Conservation (phyloP, 2,329 filamentous ascomycete species). For the Penicillium vulpinum region DNA sequence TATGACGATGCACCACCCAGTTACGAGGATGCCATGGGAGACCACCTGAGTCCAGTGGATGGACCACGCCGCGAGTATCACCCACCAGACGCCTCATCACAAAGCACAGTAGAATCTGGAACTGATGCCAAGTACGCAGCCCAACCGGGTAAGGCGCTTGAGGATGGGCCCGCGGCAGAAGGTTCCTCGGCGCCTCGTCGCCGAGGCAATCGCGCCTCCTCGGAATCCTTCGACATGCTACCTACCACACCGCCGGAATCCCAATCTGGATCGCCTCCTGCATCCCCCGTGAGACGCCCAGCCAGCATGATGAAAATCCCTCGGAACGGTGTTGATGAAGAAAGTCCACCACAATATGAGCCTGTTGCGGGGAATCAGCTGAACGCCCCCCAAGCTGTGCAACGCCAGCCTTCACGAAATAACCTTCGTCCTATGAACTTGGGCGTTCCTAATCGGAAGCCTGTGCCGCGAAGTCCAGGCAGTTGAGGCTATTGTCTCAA, state of each 20-base stretch:
- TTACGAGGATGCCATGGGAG: constrained; percentile 90
- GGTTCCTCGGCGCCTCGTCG: constrained; percentile 23
- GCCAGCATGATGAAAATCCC: constrained; percentile 36
- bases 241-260: constrained; percentile 39
- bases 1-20: constrained; percentile 83
- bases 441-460: constrained; percentile 41
- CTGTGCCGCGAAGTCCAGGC: constrained; percentile 33
- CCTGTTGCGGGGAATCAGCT: constrained; percentile 24
- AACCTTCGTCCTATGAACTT: constrained; percentile 36
- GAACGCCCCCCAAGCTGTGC: constrained; percentile 11
- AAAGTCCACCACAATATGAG: constrained; percentile 35
- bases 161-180: constrained; percentile 25
- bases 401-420: constrained; percentile 25
- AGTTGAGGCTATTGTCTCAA: neutral
- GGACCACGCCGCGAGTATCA: constrained; percentile 61
- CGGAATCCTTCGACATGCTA: constrained; percentile 44
- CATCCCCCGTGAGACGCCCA: constrained; percentile 32
- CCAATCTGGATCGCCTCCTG: constrained; percentile 34
- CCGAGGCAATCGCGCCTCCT: constrained; percentile 30
- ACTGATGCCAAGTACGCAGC: constrained; percentile 42
- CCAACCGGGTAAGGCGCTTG: constrained; percentile 29
- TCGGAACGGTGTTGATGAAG: constrained; percentile 27
- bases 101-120: constrained; percentile 33
- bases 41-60: constrained; percentile 71
- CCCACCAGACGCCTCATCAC: constrained; percentile 40